Conservation (phyloP, 2,329 filamentous ascomycete genomes). For the Sphaerulina populicola region DNA sequence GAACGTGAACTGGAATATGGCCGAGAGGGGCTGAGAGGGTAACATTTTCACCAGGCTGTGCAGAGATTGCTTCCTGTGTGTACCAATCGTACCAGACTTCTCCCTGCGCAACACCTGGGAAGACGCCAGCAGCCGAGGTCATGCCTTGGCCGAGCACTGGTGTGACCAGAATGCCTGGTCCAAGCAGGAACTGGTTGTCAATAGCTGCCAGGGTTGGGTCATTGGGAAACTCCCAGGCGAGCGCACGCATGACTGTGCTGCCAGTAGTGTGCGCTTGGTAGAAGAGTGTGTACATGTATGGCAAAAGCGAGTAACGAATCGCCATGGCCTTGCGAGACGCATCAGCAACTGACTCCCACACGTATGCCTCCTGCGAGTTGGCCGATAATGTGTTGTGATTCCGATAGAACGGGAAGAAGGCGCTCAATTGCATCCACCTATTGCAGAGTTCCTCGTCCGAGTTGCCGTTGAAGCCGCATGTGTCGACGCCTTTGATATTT, state of each 20-base stretch:
- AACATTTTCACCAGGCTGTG: conserved; percentile 47
- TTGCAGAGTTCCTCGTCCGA: conserved; percentile 26
- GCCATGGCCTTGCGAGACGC: conserved; percentile 59
- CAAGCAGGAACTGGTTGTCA: conserved; percentile 65
- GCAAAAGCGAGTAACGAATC: conserved; percentile 62
- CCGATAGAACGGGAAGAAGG: conserved; percentile 69
- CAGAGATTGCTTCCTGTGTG: conserved; percentile 50
- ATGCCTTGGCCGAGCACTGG: conserved; percentile 59
- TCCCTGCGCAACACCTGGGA: conserved; percentile 55
- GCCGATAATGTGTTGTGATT: conserved; percentile 62
- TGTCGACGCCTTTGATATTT: background rate
- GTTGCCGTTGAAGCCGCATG: conserved; percentile 56
- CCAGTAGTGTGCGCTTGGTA: conserved; percentile 57
- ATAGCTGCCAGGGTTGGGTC: conserved; percentile 59
- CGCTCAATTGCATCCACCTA: conserved; percentile 38
- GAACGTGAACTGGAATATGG: conserved; percentile 64
- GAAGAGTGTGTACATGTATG: conserved; percentile 70
- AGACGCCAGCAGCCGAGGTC: conserved; percentile 56
- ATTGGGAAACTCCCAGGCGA: conserved; percentile 66
- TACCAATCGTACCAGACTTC: conserved; percentile 75
- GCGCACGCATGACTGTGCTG: conserved; percentile 61
- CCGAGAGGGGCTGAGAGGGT: conserved; percentile 54
- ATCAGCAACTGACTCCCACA: conserved; percentile 57
- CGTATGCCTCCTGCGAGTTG: conserved; percentile 60
- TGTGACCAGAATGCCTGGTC: conserved; percentile 55